phyloP scores from a whole-genome alignment of 78 protist genomes.

The Dictyostelium purpureum region DNA sequence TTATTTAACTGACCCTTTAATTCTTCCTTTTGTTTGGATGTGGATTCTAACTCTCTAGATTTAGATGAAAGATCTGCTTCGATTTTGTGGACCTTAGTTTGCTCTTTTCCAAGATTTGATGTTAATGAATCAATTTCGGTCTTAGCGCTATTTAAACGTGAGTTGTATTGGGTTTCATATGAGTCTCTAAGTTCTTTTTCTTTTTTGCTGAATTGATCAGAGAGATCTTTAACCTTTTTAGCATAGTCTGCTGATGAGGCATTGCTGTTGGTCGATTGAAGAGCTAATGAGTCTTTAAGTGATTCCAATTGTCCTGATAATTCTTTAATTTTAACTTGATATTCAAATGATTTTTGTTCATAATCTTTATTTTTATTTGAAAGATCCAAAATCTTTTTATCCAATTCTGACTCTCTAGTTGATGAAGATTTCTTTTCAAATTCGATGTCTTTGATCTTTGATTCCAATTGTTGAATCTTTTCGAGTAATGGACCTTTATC shows the following conservation, averaged over 20 bases:
- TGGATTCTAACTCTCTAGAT: neutral
- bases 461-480: conserved; percentile 23
- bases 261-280: neutral
- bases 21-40: conserved; percentile 37
- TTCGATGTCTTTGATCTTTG: neutral
- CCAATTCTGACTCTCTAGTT: neutral
- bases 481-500: conserved; percentile 39
- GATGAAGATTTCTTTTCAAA: conserved; percentile 11
- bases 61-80: conserved; percentile 16
- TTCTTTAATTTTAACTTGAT: conserved; percentile 14
- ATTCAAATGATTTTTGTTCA: conserved; percentile 32
- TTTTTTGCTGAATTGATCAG: conserved; percentile 25
- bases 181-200: conserved; percentile 53
- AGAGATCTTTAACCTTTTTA: neutral
- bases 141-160: neutral
- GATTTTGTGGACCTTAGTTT: neutral
- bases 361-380: neutral
- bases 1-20: neutral
- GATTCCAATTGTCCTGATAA: conserved; percentile 24
- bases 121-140: conserved; percentile 1
- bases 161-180: conserved; percentile 21
- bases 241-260: neutral
- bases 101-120: neutral
- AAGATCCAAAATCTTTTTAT: neutral
- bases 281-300: neutral